Conservation (phyloP, 2,329 filamentous ascomycete genomes). For the Aureobasidium sp. region DNA sequence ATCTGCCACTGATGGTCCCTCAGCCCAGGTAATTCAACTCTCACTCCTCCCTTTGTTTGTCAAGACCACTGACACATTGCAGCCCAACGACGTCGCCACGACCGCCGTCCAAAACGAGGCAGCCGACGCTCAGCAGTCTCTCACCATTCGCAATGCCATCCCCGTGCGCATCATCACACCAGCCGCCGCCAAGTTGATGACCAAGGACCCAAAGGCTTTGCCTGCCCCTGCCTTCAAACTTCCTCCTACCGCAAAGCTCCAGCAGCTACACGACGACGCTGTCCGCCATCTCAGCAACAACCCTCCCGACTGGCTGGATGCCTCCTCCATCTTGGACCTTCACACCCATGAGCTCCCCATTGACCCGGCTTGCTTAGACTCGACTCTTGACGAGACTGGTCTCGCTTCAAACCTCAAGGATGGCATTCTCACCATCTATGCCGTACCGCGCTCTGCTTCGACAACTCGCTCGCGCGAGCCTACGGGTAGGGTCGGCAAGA, state of each 20-base stretch:
- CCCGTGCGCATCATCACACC: slow-evolving; percentile 27
- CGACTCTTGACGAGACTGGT: slow-evolving; percentile 20
- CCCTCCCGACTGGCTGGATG: too few relatives aligned
- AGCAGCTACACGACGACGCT: slow-evolving; percentile 23
- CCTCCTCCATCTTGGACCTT: too few relatives aligned
- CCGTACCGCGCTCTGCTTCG: slow-evolving; percentile 21
- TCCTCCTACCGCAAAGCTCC: slow-evolving; percentile 19
- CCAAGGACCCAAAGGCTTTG: slow-evolving; percentile 14
- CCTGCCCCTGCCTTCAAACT: slow-evolving; percentile 18
- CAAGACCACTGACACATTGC: not conserved
- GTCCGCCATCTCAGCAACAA: slow-evolving; percentile 22
- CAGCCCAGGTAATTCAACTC: slow-evolving; percentile 15
- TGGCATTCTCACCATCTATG: slow-evolving; percentile 25
- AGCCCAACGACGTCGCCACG: not conserved
- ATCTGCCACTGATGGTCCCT: not conserved
- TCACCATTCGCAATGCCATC: slow-evolving; percentile 14
- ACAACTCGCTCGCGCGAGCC: not conserved
- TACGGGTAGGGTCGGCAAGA: slow-evolving; percentile 18
- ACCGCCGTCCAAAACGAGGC: not conserved
- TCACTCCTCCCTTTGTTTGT: too few relatives aligned
- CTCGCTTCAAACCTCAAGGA: slow-evolving; percentile 20
- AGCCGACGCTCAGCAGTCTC: not conserved
- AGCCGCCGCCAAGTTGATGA: slow-evolving; percentile 18
- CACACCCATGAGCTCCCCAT: slow-evolving; percentile 27
- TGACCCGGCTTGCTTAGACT: slow-evolving; percentile 18